Percentiles rank a stretch among this genome's conserved stretches.
Evolutionary conservation across 345 rosid genomes (phyloP).

Genomic region (Linum trigynum): DNA sequence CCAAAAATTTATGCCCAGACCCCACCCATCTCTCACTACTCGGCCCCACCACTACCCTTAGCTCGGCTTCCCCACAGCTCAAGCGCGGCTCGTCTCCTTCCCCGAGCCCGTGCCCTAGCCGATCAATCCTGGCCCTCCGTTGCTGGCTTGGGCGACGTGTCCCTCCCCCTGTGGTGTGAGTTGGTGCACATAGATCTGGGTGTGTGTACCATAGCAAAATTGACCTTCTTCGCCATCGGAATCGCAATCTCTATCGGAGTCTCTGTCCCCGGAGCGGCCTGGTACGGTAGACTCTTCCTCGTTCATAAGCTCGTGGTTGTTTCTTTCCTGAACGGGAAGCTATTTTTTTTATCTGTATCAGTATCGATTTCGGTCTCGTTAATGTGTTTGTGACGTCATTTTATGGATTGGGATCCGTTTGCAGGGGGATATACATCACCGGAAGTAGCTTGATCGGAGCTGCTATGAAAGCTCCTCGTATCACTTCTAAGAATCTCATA

Average conservation of each 20-base stretch:
- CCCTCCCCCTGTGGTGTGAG: too few relatives aligned
- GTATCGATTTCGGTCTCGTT: not conserved
- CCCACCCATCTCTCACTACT: too few relatives aligned
- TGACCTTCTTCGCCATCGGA: slow-evolving; percentile 83
- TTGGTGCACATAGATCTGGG: too few relatives aligned
- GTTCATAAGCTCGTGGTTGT: not conserved
- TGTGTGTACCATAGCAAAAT: too few relatives aligned
- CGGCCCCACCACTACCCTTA: too few relatives aligned
- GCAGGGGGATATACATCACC: slow-evolving; percentile 91
- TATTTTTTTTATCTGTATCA: not conserved
- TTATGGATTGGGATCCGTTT: not conserved
- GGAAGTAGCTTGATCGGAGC: slow-evolving; percentile 99
- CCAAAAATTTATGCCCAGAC: too few relatives aligned
- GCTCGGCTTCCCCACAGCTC: too few relatives aligned
- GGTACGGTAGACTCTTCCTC: slow-evolving; percentile 31
- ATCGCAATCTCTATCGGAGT: slow-evolving; percentile 94
- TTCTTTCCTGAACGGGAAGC: not conserved
- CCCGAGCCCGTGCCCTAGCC: too few relatives aligned
- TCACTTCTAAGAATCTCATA: slow-evolving; percentile 32
- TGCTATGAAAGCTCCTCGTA: slow-evolving; percentile 90
- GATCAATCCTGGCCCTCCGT: too few relatives aligned
- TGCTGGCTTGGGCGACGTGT: too few relatives aligned
- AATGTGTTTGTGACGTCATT: not conserved
- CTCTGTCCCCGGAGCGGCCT: slow-evolving; percentile 98
- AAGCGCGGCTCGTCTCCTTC: too few relatives aligned